Evolutionary conservation across 768 basidiomycete genomes (phyloP).

Genomic region (Pleurotus eryngii): DNA sequence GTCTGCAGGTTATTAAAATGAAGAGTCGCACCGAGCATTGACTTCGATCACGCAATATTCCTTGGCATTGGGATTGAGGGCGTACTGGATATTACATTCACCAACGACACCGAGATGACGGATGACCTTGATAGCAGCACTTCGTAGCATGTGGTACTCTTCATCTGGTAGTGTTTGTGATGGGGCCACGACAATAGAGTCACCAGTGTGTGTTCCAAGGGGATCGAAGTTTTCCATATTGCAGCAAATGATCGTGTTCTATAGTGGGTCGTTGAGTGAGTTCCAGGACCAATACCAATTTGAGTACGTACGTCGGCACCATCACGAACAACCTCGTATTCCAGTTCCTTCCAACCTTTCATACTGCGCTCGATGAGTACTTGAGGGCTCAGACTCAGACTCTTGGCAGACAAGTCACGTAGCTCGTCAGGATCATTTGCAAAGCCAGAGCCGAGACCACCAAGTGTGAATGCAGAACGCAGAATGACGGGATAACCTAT

Average conservation of each 20-base stretch:
- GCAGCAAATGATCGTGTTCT: conserved; percentile 99
- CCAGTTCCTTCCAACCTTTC: conserved; percentile 99
- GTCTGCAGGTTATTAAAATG: not conserved
- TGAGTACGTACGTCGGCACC: conserved; percentile 79
- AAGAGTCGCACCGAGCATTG: conserved; percentile 73
- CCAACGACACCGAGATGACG: conserved; percentile 91
- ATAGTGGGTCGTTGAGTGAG: not conserved
- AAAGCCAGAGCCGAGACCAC: conserved; percentile 97
- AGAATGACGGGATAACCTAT: conserved; percentile 98
- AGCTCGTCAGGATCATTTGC: conserved; percentile 93
- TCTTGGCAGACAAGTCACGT: conserved; percentile 89
- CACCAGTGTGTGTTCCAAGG: conserved; percentile 97
- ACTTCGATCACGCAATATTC: conserved; percentile 99
- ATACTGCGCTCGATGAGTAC: conserved; percentile 96
- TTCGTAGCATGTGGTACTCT: conserved; percentile 98
- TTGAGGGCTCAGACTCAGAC: conserved; percentile 88
- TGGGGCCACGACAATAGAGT: conserved; percentile 98
- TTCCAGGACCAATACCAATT: too few relatives aligned
- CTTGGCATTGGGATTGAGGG: conserved; percentile 85
- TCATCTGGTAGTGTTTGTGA: conserved; percentile 97
- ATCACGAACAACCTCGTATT: conserved; percentile 98
- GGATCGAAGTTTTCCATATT: conserved; percentile 99
- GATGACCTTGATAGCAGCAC: conserved; percentile 93
- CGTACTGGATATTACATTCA: conserved; percentile 98
- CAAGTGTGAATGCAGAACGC: conserved; percentile 94